Evolutionary conservation across 208 protist genomes (phyloP).

Genomic region (Trypanosoma theileri): DNA sequence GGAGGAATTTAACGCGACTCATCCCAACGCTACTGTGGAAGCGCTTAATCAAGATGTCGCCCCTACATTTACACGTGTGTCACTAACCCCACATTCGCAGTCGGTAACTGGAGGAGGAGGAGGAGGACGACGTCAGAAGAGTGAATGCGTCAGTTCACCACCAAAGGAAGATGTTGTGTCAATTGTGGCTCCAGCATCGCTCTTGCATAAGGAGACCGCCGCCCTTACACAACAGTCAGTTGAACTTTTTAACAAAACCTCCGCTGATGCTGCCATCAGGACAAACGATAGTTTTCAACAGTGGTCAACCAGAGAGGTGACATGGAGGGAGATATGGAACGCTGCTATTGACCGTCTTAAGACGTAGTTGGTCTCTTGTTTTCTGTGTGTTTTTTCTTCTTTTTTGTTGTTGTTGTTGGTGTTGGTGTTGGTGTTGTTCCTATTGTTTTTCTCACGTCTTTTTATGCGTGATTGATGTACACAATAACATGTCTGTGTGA

Average conservation of each 20-base stretch:
- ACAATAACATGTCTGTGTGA: not conserved
- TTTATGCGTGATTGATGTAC: not conserved
- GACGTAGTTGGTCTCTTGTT: not conserved
- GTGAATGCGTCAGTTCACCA: not conserved
- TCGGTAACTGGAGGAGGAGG: not conserved
- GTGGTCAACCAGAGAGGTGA: slow-evolving; percentile 53
- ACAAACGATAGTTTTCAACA: slow-evolving; percentile 46
- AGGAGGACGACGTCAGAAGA: slow-evolving; percentile 5
- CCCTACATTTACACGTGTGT: slow-evolving; percentile 33
- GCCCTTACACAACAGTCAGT: slow-evolving; percentile 54
- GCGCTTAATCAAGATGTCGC: slow-evolving; percentile 8
- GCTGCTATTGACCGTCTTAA: slow-evolving; percentile 51
- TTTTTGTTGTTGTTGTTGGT: slow-evolving; percentile 5
- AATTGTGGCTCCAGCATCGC: slow-evolving; percentile 54
- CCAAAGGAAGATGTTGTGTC: slow-evolving; percentile 2
- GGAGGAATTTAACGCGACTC: slow-evolving; percentile 50
- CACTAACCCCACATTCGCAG: not conserved
- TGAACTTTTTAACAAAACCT: slow-evolving; percentile 38
- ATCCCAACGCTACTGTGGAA: slow-evolving; percentile 39
- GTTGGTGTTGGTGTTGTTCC: not conserved
- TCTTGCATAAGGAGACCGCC: slow-evolving; percentile 59
- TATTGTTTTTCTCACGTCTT: not conserved
- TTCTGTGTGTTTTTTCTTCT: slow-evolving; percentile 2
- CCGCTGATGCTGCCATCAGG: slow-evolving; percentile 40
- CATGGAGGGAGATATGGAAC: slow-evolving; percentile 61